These are phyloP conservation scores for Pleurotus pulmonarius DNA, from an alignment of 768 basidiomycete species.

Conservation along the genomic window DNA sequence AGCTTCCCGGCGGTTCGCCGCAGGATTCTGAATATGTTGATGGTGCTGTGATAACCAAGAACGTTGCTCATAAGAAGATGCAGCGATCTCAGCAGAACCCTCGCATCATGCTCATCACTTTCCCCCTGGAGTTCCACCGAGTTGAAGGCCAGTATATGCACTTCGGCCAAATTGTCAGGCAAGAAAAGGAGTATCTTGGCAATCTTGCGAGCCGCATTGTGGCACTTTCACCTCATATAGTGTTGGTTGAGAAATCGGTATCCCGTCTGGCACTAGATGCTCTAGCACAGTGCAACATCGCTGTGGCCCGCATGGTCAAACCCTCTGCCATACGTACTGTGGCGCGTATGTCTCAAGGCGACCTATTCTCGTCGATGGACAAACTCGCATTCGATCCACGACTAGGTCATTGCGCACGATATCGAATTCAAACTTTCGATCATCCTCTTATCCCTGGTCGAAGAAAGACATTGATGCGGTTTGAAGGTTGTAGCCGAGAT, in stretches of 20 bases:
- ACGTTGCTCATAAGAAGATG: conserved; percentile 96
- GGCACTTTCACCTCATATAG: conserved; percentile 87
- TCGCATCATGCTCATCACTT: conserved; percentile 93
- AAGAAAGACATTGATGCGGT: conserved; percentile 96
- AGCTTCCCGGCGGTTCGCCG: conserved; percentile 91
- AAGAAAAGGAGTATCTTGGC: conserved; percentile 90
- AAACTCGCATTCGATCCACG: conserved; percentile 86
- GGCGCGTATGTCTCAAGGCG: conserved; percentile 92
- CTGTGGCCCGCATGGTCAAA: conserved; percentile 89
- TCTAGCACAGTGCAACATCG: conserved; percentile 79
- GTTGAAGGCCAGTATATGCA: conserved; percentile 92
- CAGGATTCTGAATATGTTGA: conserved; percentile 95
- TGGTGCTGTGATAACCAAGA: conserved; percentile 96
- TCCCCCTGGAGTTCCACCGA: conserved; percentile 91
- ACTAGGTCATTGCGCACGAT: conserved; percentile 82
- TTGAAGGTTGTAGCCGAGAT: conserved; percentile 91
- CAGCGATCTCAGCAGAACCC: conserved; percentile 77
- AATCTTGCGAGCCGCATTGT: conserved; percentile 87
- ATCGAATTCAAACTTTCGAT: conserved; percentile 90
- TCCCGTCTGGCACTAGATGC: conserved; percentile 88
- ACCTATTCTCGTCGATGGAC: conserved; percentile 94
- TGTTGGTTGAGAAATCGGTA: conserved; percentile 89
- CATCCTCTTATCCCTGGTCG: conserved; percentile 91
- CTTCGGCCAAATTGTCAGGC: conserved; percentile 85
- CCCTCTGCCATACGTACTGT: conserved; percentile 82